These are phyloP conservation scores for Isatis tinctoria DNA, from an alignment of 345 rosid genomes.

Conservation along the genomic window DNA sequence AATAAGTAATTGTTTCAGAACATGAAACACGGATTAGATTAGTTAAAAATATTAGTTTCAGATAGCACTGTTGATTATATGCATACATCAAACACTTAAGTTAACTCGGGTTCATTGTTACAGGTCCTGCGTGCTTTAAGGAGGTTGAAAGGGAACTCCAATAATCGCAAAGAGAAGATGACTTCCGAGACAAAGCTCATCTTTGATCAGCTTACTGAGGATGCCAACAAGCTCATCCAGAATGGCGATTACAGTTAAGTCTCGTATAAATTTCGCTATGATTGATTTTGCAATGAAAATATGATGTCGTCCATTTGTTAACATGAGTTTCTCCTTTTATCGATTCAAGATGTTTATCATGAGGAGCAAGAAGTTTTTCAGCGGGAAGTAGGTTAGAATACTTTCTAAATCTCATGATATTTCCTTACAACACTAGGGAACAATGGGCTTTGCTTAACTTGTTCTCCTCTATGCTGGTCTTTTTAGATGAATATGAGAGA, in stretches of 20 bases:
- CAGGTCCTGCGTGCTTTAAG: slow-evolving; percentile 87
- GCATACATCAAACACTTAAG: background rate
- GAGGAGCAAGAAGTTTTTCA: slow-evolving; percentile 71
- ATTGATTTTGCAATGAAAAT: background rate
- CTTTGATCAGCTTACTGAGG: slow-evolving; percentile 98
- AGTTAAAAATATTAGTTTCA: background rate
- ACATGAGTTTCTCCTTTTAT: background rate
- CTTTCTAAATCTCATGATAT: background rate
- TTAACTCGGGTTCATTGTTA: slow-evolving; percentile 11
- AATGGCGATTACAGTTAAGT: slow-evolving; percentile 91
- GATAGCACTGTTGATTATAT: background rate
- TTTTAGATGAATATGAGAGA: slow-evolving; percentile 80
- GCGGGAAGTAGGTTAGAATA: slow-evolving; percentile 81
- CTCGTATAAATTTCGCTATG: background rate
- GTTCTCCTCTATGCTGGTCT: background rate
- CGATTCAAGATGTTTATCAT: slow-evolving; percentile 75
- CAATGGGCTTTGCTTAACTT: background rate
- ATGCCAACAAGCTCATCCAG: slow-evolving; percentile 76
- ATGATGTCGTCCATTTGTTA: slow-evolving; percentile 11
- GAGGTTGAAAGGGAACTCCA: slow-evolving; percentile 83
- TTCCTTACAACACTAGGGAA: background rate
- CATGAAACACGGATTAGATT: background rate
- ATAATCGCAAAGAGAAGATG: slow-evolving; percentile 83
- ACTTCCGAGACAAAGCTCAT: slow-evolving; percentile 61
- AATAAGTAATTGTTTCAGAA: background rate